Evolutionary conservation across 257 asterid genomes (phyloP).

Genomic region (Catharanthus roseus): DNA sequence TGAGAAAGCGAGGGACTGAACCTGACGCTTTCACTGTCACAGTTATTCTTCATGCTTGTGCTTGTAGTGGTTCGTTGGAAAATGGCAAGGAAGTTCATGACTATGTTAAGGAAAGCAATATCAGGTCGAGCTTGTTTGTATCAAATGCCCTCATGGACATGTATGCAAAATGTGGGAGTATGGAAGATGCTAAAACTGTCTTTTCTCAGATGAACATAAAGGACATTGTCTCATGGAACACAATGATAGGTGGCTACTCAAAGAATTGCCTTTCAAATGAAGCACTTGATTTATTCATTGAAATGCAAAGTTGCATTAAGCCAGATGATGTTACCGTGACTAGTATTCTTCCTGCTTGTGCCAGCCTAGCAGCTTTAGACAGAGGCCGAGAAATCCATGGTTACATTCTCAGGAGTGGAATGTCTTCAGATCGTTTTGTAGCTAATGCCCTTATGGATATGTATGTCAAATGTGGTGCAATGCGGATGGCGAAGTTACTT

Average conservation of each 20-base stretch:
- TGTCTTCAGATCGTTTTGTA: slow-evolving; percentile 13
- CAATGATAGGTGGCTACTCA: slow-evolving; percentile 32
- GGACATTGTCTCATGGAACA: slow-evolving; percentile 33
- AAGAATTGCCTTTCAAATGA: slow-evolving; percentile 20
- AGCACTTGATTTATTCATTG: slow-evolving; percentile 12
- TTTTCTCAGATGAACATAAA: slow-evolving; percentile 18
- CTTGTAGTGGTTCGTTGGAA: slow-evolving; percentile 21
- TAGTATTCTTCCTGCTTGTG: slow-evolving; percentile 27
- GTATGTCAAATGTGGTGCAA: slow-evolving; percentile 31
- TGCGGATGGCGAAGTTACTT: slow-evolving; percentile 13
- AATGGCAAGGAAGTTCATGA: slow-evolving; percentile 23
- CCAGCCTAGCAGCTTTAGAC: slow-evolving; percentile 24
- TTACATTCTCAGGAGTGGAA: slow-evolving; percentile 16
- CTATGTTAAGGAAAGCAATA: slow-evolving; percentile 9
- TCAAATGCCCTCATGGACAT: slow-evolving; percentile 60
- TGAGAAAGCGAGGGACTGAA: slow-evolving; percentile 16
- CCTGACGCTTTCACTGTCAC: slow-evolving; percentile 20
- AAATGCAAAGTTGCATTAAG: slow-evolving; percentile 17
- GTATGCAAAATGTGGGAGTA: slow-evolving; percentile 83
- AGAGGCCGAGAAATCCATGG: slow-evolving; percentile 28
- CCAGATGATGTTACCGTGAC: slow-evolving; percentile 24
- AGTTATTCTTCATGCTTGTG: slow-evolving; percentile 30
- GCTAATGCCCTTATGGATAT: slow-evolving; percentile 25
- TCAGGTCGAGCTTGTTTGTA: slow-evolving; percentile 20
- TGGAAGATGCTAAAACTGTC: slow-evolving; percentile 25